phyloP scores from a whole-genome alignment of 2,329 filamentous ascomycete genomes.

The Metarhizium rileyi region DNA sequence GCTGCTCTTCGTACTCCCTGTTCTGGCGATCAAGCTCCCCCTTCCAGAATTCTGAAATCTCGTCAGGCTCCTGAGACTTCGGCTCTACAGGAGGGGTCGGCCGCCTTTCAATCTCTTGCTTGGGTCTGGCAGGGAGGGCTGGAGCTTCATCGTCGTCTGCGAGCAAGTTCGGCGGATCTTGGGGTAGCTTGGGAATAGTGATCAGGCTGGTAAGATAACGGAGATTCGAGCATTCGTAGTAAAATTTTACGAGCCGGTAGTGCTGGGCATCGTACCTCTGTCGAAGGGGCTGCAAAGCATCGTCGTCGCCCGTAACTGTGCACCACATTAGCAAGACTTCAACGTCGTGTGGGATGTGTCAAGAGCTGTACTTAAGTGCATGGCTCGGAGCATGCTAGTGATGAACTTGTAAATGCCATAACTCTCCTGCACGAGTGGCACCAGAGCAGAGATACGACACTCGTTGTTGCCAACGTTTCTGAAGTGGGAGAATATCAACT shows the following conservation, averaged over 20 bases:
- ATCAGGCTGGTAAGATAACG: constrained; percentile 94
- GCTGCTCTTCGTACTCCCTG: constrained; percentile 89
- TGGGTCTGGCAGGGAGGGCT: constrained; percentile 71
- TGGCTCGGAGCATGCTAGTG: constrained; percentile 96
- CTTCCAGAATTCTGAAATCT: constrained; percentile 98
- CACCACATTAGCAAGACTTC: constrained; percentile 12
- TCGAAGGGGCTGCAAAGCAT: constrained; percentile 80
- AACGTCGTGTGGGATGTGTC: too few relatives aligned
- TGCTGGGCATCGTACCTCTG: constrained; percentile 91
- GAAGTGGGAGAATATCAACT: constrained; percentile 96
- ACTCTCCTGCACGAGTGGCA: constrained; percentile 91
- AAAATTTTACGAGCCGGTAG: constrained; percentile 93
- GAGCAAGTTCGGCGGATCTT: constrained; percentile 84
- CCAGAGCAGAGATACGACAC: constrained; percentile 87
- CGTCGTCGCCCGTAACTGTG: constrained; percentile 79
- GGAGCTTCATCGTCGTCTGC: constrained; percentile 78
- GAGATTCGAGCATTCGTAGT: constrained; percentile 97
- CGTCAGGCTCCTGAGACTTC: constrained; percentile 73
- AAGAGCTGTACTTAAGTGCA: constrained; percentile 71
- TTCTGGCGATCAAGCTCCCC: constrained; percentile 85
- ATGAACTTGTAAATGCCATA: constrained; percentile 99
- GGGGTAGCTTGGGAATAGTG: constrained; percentile 88
- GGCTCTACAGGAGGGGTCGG: constrained; percentile 60
- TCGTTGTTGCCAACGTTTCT: constrained; percentile 87
- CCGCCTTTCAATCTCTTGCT: constrained; percentile 57